phyloP scores from a whole-genome alignment of 768 basidiomycete genomes.

The Tremella fuciformis region DNA sequence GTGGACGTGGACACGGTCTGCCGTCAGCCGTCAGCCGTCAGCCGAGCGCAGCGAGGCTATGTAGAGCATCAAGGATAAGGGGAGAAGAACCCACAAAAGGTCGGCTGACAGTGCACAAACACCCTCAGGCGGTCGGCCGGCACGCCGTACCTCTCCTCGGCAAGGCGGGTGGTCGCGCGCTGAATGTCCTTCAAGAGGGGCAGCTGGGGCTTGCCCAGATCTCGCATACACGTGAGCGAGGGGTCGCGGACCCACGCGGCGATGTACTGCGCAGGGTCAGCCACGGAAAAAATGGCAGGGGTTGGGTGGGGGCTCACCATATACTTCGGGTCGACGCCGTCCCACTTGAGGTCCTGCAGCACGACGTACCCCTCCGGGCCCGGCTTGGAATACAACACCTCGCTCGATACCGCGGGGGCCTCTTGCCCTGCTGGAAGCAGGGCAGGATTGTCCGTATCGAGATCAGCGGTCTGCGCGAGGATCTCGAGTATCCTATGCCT shows the following conservation, averaged over 20 bases:
- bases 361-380: slow-evolving; percentile 61
- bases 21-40: slow-evolving; percentile 1
- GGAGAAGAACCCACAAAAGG: slow-evolving; percentile 68
- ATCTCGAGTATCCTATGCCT: too few species aligned
- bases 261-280: slow-evolving; percentile 60
- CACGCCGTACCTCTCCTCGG: slow-evolving; percentile 66
- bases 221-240: slow-evolving; percentile 68
- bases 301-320: too few species aligned
- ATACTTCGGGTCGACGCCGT: slow-evolving; percentile 45
- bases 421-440: too few species aligned
- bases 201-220: slow-evolving; percentile 66
- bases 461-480: too few species aligned
- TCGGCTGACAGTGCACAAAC: slow-evolving; percentile 92
- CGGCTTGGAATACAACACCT: too few species aligned
- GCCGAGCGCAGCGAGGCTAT: background rate
- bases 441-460: too few species aligned
- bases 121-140: slow-evolving; percentile 64
- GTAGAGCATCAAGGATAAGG: background rate
- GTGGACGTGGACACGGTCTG: slow-evolving; percentile 93
- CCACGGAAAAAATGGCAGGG: too few species aligned
- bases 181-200: slow-evolving; percentile 67
- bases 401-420: too few species aligned
- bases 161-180: slow-evolving; percentile 58
- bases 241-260: slow-evolving; percentile 68
- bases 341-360: slow-evolving; percentile 97